phyloP scores from a whole-genome alignment of 441 rosid species.

The Flueggea neowawraea region DNA sequence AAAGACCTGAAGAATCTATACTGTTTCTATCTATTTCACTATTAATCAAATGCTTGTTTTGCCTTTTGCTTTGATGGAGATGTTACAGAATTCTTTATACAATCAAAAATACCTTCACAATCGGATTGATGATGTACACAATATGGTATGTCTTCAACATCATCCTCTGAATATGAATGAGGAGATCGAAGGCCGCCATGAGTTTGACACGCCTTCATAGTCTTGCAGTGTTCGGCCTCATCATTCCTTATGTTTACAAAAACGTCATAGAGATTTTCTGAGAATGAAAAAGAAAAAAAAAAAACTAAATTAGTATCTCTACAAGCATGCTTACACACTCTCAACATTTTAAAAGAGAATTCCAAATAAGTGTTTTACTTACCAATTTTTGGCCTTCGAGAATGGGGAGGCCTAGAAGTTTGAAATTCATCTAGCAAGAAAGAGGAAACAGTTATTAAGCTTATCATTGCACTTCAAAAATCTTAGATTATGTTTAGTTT shows the following conservation, averaged over 20 bases:
- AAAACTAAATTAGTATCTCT: constrained; percentile 1
- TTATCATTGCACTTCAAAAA: neutral
- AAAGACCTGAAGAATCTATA: too few relatives aligned
- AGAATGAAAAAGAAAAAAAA: constrained; percentile 2
- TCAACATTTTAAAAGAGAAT: too few relatives aligned
- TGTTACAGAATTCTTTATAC: constrained; percentile 61
- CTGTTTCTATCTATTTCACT: too few relatives aligned
- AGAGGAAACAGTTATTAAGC: constrained; percentile 7
- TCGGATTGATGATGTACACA: constrained; percentile 49
- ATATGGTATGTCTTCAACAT: constrained; percentile 32
- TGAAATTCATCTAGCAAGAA: constrained; percentile 82
- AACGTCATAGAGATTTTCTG: constrained; percentile 86
- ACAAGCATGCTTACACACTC: neutral
- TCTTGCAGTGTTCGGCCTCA: constrained; percentile 95
- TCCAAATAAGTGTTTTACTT: neutral
- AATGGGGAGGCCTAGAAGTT: constrained; percentile 71
- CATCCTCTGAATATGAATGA: constrained; percentile 53
- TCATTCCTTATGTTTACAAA: constrained; percentile 89
- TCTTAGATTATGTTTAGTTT: too few relatives aligned
- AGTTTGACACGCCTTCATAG: constrained; percentile 90
- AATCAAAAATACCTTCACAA: constrained; percentile 84
- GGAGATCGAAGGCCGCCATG: constrained; percentile 87
- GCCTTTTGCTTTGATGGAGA: constrained; percentile 13
- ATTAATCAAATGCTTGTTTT: neutral
- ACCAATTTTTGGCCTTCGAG: constrained; percentile 94